Base-by-base conservation (phyloP, 805 yeast genomes). In the Priceomyces carsonii region DNA sequence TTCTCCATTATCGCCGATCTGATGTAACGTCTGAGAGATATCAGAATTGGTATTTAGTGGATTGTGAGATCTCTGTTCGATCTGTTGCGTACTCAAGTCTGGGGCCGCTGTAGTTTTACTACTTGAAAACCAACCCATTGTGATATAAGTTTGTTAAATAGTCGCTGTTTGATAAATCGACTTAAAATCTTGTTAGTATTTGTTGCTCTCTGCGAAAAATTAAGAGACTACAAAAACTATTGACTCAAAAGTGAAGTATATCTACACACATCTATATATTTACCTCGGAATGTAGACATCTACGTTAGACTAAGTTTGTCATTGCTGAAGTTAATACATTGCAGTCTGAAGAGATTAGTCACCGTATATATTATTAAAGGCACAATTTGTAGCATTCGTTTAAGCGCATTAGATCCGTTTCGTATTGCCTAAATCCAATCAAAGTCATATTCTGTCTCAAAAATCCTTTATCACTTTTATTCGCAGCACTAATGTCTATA, bases 21-120 rank as follows among this genome's bases (percentile, higher is more conserved):
- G 63, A 24, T 51, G 44, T 31, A 61, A 48, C 1, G 67, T 61
- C 21, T 51, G 50, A 14, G 55, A 42, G 18, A 59, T 50, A 37
- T 55, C 60, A 9, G 53, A 46, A 17, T 47, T 23, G 13, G 54
- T 24, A 27, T 47, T 42, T 18, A 60, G 32, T 2, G 54, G 50
- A 14, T 41, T 45, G 32, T 61, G 66, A 0, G 63, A 50, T 15
- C 49, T 47, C 35, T 61, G 67, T 35, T 51, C 55, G 6, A 54
- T 26, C 28, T 51, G 59, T 8, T n/a, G n/a, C n/a, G 34, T 26
- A 29, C 16, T 38, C 40, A 24, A 32, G 17, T n/a, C 17, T 16
- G 10, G 29, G 4, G 33, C 28, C 15, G 14, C 22, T 18, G 39
- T 23, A 26, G 32, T 26, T 20, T 32, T 37, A 31, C 30, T 26